Conservation (phyloP, 2,329 filamentous ascomycete genomes). For the Orbilia blumenaviensis region DNA sequence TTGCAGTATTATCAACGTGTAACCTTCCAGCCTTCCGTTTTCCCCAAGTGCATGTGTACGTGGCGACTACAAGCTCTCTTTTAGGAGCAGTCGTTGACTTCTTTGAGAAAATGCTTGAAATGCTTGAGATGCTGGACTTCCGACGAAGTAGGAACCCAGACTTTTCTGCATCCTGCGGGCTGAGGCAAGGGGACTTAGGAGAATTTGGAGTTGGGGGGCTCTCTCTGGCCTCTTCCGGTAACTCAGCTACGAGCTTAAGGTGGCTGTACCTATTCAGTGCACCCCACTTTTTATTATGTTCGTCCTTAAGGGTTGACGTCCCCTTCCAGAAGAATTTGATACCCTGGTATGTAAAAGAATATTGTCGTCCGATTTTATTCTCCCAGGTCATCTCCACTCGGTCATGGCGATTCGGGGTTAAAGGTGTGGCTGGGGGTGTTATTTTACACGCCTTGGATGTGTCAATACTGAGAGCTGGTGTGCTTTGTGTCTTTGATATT, state of each 20-base stretch:
- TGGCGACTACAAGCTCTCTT: conserved; percentile 55
- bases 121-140: conserved; percentile 54
- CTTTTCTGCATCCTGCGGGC: conserved; percentile 42
- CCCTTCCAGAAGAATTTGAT: conserved; percentile 57
- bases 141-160: conserved; percentile 35
- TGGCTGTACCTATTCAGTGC: conserved; percentile 55
- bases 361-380: conserved; percentile 54
- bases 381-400: conserved; percentile 45
- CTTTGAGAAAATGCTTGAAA: conserved; percentile 53
- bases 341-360: conserved; percentile 53
- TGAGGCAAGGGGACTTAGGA: conserved; percentile 38
- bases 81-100: conserved; percentile 30
- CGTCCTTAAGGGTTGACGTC: conserved; percentile 55
- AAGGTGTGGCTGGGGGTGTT: not conserved
- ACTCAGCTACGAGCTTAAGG: conserved; percentile 56
- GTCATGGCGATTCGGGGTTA: not conserved
- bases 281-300: conserved; percentile 55
- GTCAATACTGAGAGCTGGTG: conserved; percentile 24
- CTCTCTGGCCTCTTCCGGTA: conserved; percentile 44
- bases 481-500: not conserved
- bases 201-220: conserved; percentile 10
- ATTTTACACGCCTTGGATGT: conserved; percentile 1
- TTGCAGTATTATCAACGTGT: conserved; percentile 53
- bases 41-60: conserved; percentile 55
- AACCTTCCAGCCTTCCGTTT: conserved; percentile 55